phyloP scores from a whole-genome alignment of 257 asterid species.

The Hygrophila difformis region DNA sequence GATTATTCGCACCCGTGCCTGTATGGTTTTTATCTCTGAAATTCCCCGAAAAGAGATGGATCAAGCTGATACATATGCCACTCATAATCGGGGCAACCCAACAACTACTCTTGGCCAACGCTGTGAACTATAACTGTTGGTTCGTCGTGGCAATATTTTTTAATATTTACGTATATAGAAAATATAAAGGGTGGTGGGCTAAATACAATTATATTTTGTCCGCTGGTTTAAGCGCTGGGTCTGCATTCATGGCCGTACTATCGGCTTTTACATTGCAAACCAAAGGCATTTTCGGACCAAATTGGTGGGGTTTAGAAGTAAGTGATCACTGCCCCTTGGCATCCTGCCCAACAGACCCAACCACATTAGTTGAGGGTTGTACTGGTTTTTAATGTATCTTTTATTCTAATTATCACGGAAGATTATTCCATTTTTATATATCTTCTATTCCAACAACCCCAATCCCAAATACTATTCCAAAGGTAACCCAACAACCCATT shows the following conservation, averaged over 20 bases:
- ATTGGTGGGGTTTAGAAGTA: constrained; percentile 62
- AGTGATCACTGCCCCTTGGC: constrained; percentile 73
- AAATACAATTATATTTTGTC: constrained; percentile 55
- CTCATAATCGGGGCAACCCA: constrained; percentile 42
- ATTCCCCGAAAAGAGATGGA: constrained; percentile 57
- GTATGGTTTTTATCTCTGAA: constrained; percentile 42
- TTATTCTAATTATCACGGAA: too few relatives aligned
- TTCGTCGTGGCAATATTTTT: constrained; percentile 44
- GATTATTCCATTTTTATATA: too few relatives aligned
- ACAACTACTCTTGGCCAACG: constrained; percentile 42
- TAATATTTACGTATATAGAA: constrained; percentile 42
- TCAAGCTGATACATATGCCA: constrained; percentile 37
- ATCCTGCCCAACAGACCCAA: constrained; percentile 54
- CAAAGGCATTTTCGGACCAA: constrained; percentile 29
- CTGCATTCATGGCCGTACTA: constrained; percentile 64
- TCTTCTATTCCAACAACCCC: too few relatives aligned
- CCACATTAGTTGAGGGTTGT: constrained; percentile 35
- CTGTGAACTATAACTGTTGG: constrained; percentile 54
- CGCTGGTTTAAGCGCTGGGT: constrained; percentile 63
- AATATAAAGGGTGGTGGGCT: constrained; percentile 71
- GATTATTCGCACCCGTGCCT: constrained; percentile 45
- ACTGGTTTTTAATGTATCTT: constrained; percentile 25
- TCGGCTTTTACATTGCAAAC: constrained; percentile 43
- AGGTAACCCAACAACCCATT: too few relatives aligned
- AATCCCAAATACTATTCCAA: too few relatives aligned